These are phyloP conservation scores for Coemansia sp. DNA, from an alignment of 192 early-diverging fungal species.

Conservation along the genomic window DNA sequence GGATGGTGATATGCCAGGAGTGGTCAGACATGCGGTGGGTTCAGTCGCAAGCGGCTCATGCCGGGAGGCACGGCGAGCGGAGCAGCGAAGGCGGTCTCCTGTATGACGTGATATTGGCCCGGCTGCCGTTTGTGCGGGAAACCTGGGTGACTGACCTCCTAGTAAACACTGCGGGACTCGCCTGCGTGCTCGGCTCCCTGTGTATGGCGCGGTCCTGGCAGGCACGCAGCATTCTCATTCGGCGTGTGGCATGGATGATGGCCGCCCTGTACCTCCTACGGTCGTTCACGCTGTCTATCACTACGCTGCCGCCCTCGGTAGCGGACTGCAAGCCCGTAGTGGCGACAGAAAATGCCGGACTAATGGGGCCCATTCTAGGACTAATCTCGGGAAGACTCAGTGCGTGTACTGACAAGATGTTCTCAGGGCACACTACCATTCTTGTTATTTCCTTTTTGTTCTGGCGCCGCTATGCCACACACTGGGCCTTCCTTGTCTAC, in stretches of 20 bases:
- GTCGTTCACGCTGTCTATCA: constrained; percentile 61
- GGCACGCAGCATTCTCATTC: constrained; percentile 53
- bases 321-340: constrained; percentile 21
- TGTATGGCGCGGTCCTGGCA: constrained; percentile 38
- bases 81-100: constrained; percentile 13
- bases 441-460: constrained; percentile 58
- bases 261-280: constrained; percentile 60
- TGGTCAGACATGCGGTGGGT: constrained; percentile 57
- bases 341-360: constrained; percentile 13
- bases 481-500: constrained; percentile 50
- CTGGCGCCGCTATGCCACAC: constrained; percentile 59
- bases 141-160: constrained; percentile 30
- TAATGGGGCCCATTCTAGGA: constrained; percentile 19
- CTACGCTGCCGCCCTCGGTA: constrained; percentile 59
- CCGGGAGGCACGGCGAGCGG: neutral
- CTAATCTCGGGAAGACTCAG: constrained; percentile 45
- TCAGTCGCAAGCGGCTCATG: neutral
- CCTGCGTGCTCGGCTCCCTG: constrained; percentile 25
- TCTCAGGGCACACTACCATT: constrained; percentile 63
- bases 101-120: constrained; percentile 30
- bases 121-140: constrained; percentile 14
- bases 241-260: constrained; percentile 60
- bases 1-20: constrained; percentile 50
- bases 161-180: constrained; percentile 20
- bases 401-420: constrained; percentile 66